Base-by-base conservation (phyloP, 805 yeast species). In the Hanseniaspora hatyaiensis region DNA sequence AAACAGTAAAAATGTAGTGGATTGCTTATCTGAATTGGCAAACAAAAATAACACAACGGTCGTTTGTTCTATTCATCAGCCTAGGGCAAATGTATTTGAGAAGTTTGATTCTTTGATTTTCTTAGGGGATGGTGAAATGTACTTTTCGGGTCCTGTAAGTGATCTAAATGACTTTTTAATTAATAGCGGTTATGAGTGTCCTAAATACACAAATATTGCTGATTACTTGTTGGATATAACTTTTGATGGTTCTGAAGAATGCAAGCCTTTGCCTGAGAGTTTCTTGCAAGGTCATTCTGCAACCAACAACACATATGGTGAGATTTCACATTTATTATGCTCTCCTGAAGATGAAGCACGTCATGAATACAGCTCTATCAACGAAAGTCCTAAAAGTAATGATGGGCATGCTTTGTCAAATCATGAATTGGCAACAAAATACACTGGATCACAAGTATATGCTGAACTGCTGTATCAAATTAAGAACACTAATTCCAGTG, bases 51-150 rank as follows among this genome's bases (percentile, higher is more conserved):
- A 82, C 51, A 77, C 97, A 59, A 89, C 98, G 0, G 78, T 92
- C 41, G 76, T 92, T 1, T 82, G 92, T 60, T 86, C 98, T 0
- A 92, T 92, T 54, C 98, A 92, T 65, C 98, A 92, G 61, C 98
- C 98, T 9, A 73, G 98, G 58, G 84, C 96, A 50, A 92, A 92
- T 59, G 89, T 92, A 60, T 96, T 92, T 29, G 80, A 95, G 0
- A 65, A 85, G 50, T 92, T 92, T 63, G 96, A 89, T 59, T 80
- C 80, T 56, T 71, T 92, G 41, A 63, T 89, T 1, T 67, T 92
- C 42, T 69, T 92, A 46, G 81, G 95, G 22, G 82, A 82, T 53
- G 97, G 98, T 51, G 78, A 78, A 53, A 67, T 86, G 61, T 80
- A 88, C 2, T 92, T 82, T 59, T 84, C 95, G 0, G 98, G 98